A percentile compares a stretch with the other conserved stretches of the same genome.
These are phyloP conservation scores for Claviceps digitariae DNA, from an alignment of 2,329 filamentous ascomycete genomes.

Conservation along the genomic window DNA sequence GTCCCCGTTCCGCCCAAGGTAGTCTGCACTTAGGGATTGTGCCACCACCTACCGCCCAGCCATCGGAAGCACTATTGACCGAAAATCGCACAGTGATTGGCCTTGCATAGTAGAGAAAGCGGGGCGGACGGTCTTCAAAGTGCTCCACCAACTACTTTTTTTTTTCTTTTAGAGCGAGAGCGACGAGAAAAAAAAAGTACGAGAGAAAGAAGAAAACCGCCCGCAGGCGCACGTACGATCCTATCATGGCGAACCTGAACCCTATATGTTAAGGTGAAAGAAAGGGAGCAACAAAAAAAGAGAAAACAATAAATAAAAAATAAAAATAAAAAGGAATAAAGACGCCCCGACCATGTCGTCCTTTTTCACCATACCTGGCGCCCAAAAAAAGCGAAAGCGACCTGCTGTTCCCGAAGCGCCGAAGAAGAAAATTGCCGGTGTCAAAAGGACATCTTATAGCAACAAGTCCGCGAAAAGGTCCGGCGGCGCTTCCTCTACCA, in stretches of 20 bases:
- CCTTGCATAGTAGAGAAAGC: constrained; percentile 1
- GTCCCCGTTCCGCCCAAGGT: neutral
- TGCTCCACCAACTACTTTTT: constrained; percentile 27
- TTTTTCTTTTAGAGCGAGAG: constrained; percentile 6
- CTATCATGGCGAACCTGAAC: neutral
- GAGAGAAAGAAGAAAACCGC: neutral
- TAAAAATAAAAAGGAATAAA: neutral
- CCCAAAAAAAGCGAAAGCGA: constrained; percentile 84
- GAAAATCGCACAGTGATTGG: constrained; percentile 13
- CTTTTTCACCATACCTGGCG: constrained; percentile 83
- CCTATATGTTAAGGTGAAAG: neutral
- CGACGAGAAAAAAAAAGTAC: no score
- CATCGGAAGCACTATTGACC: constrained; percentile 19
- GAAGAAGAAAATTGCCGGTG: constrained; percentile 44
- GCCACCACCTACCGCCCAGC: constrained; percentile 20
- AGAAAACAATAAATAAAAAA: constrained; percentile 8
- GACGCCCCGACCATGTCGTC: constrained; percentile 59
- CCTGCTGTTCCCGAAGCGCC: constrained; percentile 37
- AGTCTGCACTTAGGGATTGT: constrained; percentile 11
- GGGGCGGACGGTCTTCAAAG: constrained; percentile 12
- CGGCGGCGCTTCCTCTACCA: constrained; percentile 16
- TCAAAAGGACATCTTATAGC: constrained; percentile 20
- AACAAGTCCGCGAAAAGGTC: constrained; percentile 19
- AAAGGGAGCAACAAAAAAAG: neutral
- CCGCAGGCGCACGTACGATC: neutral